Evolutionary conservation across 192 early-diverging fungal species (phyloP), one percentile per base, ranked within the genome.

Genomic region (Coemansia sp.): DNA sequence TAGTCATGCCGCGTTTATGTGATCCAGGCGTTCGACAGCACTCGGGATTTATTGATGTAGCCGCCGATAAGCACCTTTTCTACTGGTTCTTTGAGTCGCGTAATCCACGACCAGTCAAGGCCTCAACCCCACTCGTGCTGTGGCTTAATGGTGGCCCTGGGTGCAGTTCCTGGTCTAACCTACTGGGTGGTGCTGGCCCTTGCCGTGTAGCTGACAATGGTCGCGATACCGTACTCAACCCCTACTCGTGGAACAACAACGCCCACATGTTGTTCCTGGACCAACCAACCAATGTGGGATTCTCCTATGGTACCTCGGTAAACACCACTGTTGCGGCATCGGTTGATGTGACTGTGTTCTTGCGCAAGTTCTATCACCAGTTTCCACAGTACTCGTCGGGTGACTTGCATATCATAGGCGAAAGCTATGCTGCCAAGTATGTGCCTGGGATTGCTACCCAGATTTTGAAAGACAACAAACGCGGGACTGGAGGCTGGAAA

Each of bases 61-160:
- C 77, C 16, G 66, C 57, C 0, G 84, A 88, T 40, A 88, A 90
- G 69, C 90, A 94, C 67, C 91, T 93, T 70, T 94, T 92, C 83
- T 95, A 89, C 72, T 95, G 92, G 91, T 97, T 99, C 83, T 97
- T 99, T 74, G 95, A 95, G 75, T 90, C 91, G 11, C 90, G 91
- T 57, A 82, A 84, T 51, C 48, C 48, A 14, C 53, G 42, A 61
- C 73, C 91, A 13, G 50, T 66, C 40, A 13, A 39, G 11, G 9
- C 48, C 40, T 37, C 33, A 14, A 91, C 94, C 63, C 95, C 95
- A 9, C 67, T 90, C 14, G 72, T 88, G 7, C 59, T 93, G 37
- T 91, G 90, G 86, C 72, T 92, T 18, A 93, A 93, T 46, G 92
- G 92, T 42, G 92, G 92, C 9, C 92, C 92, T 11, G 93, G 93